These are phyloP conservation scores for Oxytropis ochrocephala DNA, from an alignment of 306 rosid genomes.

Conservation along the genomic window DNA sequence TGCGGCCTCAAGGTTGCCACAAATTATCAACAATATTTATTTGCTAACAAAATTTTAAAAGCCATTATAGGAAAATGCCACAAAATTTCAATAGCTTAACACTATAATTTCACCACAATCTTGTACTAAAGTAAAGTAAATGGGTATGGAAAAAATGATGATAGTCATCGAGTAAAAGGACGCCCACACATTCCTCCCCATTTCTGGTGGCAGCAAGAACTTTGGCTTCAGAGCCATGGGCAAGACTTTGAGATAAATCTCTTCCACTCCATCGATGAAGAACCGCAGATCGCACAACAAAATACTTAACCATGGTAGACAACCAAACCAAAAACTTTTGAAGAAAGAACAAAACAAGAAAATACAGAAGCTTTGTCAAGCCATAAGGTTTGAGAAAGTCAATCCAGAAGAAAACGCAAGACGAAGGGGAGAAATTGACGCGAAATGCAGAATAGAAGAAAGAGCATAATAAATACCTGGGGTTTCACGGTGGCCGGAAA, in stretches of 20 bases:
- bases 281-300: conserved; percentile 54
- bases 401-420: no score
- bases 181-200: conserved; percentile 97
- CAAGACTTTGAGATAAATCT: conserved; percentile 78
- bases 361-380: no score
- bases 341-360: background rate
- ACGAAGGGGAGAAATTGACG: no score
- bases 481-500: no score
- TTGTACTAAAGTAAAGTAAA: background rate
- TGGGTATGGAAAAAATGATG: conserved; percentile 10
- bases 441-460: no score
- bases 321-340: background rate
- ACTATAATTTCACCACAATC: background rate
- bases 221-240: conserved; percentile 89
- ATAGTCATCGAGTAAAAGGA: conserved; percentile 9
- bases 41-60: no score
- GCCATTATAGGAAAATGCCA: background rate
- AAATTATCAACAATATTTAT: no score
- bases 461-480: no score
- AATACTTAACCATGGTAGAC: conserved; percentile 14
- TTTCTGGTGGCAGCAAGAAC: conserved; percentile 66
- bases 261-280: conserved; percentile 58
- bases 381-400: no score
- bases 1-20: no score
- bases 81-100: background rate